phyloP scores from a whole-genome alignment of 768 basidiomycete genomes.

The Rhodotorula taiwanensis region DNA sequence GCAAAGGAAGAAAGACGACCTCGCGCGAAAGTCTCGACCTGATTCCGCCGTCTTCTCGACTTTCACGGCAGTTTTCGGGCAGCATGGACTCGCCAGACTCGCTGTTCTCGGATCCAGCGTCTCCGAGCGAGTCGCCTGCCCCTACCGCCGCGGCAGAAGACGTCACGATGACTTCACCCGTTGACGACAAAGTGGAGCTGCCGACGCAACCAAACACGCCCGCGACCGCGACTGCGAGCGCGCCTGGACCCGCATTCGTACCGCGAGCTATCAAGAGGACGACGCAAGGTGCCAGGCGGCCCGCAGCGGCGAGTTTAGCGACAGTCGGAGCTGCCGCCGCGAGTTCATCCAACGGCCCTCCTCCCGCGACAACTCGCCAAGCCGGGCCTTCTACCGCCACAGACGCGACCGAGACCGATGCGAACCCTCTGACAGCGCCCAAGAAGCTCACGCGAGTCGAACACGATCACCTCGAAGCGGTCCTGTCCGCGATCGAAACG shows the following conservation, averaged over 20 bases:
- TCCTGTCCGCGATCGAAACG: conserved; percentile 3
- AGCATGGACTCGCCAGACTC: neutral
- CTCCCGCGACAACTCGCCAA: neutral
- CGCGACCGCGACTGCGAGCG: no score
- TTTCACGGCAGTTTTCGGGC: no score
- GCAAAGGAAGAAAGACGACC: no score
- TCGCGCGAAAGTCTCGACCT: no score
- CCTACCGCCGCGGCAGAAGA: no score
- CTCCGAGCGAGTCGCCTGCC: no score
- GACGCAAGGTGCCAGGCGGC: neutral
- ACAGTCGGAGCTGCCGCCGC: neutral
- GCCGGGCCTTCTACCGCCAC: neutral
- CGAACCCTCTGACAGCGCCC: no score
- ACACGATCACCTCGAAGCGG: conserved; percentile 5
- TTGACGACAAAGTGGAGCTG: neutral
- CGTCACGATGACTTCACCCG: no score
- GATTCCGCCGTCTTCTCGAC: no score
- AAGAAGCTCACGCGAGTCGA: neutral
- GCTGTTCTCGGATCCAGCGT: neutral
- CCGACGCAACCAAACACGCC: neutral
- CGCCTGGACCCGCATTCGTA: neutral
- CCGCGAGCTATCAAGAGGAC: conserved; percentile 21
- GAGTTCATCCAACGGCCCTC: neutral
- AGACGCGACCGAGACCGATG: neutral
- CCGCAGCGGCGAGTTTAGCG: neutral